phyloP scores from a whole-genome alignment of 345 rosid genomes.

The Gossypium mustelinum region DNA sequence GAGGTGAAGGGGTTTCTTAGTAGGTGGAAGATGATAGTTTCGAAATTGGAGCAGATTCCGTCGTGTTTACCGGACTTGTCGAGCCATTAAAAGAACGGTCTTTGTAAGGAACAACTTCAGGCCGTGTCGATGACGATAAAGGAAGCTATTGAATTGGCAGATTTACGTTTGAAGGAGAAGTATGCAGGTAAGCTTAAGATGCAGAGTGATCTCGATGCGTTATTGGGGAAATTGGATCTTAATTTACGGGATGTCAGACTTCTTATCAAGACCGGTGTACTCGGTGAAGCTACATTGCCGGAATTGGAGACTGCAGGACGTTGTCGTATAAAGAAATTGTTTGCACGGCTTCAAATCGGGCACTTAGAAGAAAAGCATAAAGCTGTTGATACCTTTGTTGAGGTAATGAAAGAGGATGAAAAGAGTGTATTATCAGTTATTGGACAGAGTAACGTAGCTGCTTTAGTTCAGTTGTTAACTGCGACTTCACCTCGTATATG shows the following conservation, averaged over 20 bases:
- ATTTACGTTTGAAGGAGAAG: slow-evolving; percentile 55
- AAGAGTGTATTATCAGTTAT: slow-evolving; percentile 51
- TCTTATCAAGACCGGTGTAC: slow-evolving; percentile 85
- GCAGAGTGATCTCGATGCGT: slow-evolving; percentile 93
- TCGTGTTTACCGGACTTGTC: slow-evolving; percentile 69
- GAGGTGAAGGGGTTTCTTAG: slow-evolving; percentile 64
- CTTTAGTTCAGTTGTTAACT: slow-evolving; percentile 65
- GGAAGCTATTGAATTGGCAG: slow-evolving; percentile 52
- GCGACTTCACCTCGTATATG: slow-evolving; percentile 71
- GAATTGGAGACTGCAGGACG: slow-evolving; percentile 36
- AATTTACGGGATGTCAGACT: slow-evolving; percentile 75
- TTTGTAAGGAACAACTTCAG: slow-evolving; percentile 85
- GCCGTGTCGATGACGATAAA: slow-evolving; percentile 55
- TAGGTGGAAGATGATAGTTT: slow-evolving; percentile 81
- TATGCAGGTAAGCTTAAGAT: slow-evolving; percentile 79
- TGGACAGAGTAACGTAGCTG: slow-evolving; percentile 67
- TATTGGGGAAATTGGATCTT: slow-evolving; percentile 72
- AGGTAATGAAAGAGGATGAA: slow-evolving; percentile 85
- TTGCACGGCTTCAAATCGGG: slow-evolving; percentile 93
- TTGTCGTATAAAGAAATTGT: slow-evolving; percentile 57
- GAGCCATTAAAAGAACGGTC: slow-evolving; percentile 77
- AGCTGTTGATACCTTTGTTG: slow-evolving; percentile 70
- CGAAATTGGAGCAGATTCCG: slow-evolving; percentile 81
- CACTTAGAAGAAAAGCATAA: slow-evolving; percentile 85
- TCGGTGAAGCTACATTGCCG: slow-evolving; percentile 61